Evolutionary conservation across 1,284 basidiomycete genomes (phyloP), one percentile per base, ranked within the genome.

Genomic region (Pyrrhoderma noxium): DNA sequence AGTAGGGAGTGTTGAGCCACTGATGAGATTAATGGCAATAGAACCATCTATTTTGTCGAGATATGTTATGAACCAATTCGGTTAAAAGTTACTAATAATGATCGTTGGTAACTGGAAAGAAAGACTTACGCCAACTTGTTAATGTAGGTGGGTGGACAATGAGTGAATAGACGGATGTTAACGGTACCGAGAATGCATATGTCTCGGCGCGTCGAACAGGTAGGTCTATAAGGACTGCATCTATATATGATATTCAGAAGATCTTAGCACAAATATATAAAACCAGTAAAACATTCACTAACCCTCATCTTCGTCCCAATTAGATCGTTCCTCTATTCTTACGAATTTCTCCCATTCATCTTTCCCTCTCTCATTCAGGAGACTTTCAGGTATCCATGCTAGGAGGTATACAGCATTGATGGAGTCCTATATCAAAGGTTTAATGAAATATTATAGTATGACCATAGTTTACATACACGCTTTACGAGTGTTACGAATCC

Each of bases 171-270:
- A 98, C 81, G 14, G 85, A 86, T 0, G 85, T 82, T 44, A 99
- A 64, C 1, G 94, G 89, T 0, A 97, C 83, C 14, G 93, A 95
- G 70, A 98, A 98, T 1, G 95, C 93, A 63, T 97, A 96, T 18
- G 89, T 89, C 64, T 93, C 89, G 5, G 89, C 85, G 49, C 84
- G 70, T 59, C 82, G 80, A 0, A 75, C 76, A 23, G 87, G 88
- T 49, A 87, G 73, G 60, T 87, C 86, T 56, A 89, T 86, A 27
- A 89, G 71, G 39, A 90, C 85, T 16, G 79, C 80, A 63, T 90
- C 87, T 89, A 56, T 21, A 49, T 53, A 40, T 46, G 11, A 44
- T 8, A 3, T 21, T 38, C 19, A 36, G 36, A 40, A 31, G 5
- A 11, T 11, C 11, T 5, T 31, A 5, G 5, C 27, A 31, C 11